Percentiles rank a stretch among this genome's conserved stretches.
These are phyloP conservation scores for Calonectria naviculata DNA, from an alignment of 2,329 filamentous ascomycete species.

Conservation along the genomic window DNA sequence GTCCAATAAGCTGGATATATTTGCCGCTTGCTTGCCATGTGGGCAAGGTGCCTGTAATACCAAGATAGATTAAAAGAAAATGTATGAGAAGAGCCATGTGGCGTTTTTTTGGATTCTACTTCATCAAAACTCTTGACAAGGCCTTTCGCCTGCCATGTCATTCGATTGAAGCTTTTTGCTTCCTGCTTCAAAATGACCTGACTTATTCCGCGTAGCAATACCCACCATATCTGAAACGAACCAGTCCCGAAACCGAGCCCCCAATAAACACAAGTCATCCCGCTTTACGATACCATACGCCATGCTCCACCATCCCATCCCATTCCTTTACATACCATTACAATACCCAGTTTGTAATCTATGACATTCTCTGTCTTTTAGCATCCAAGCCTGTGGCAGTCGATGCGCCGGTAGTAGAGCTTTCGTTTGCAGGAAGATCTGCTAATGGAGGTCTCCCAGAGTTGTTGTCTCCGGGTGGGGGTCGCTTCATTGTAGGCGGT, in stretches of 20 bases:
- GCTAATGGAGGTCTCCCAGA: slow-evolving; percentile 56
- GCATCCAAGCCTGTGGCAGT: slow-evolving; percentile 51
- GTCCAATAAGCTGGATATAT: neutral
- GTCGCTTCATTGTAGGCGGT: slow-evolving; percentile 69
- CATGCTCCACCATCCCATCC: slow-evolving; percentile 21
- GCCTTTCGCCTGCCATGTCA: neutral
- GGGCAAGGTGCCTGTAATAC: neutral
- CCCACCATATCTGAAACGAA: slow-evolving; percentile 18
- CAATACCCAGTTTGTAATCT: slow-evolving; percentile 20
- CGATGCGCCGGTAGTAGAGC: slow-evolving; percentile 29
- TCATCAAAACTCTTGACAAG: neutral
- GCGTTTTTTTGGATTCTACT: neutral
- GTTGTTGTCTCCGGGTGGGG: slow-evolving; percentile 46
- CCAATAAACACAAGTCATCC: slow-evolving; percentile 20
- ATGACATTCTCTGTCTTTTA: slow-evolving; percentile 64
- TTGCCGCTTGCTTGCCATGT: neutral
- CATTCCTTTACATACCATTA: slow-evolving; percentile 5
- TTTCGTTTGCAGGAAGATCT: slow-evolving; percentile 61
- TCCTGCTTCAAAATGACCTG: neutral
- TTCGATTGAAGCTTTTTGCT: neutral
- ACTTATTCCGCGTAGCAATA: slow-evolving; percentile 9
- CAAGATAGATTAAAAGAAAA: neutral
- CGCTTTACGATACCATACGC: slow-evolving; percentile 22
- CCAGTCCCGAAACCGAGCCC: slow-evolving; percentile 34
- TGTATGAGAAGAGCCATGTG: neutral